phyloP scores from a whole-genome alignment of 805 yeast species.

The Candida quercuum region DNA sequence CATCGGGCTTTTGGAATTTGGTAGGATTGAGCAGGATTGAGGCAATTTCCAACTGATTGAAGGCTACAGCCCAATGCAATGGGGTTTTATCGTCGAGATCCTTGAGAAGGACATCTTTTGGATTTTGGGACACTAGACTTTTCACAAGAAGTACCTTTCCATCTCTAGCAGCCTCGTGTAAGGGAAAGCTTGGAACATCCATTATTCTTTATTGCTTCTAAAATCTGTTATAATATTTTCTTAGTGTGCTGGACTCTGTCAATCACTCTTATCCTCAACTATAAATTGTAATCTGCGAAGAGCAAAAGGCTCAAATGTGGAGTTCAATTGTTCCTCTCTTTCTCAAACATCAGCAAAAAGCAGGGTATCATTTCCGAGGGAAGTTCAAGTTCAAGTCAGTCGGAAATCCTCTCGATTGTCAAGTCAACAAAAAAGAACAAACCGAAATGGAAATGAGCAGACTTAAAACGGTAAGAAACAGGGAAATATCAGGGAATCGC shows the following conservation, averaged over 20 bases:
- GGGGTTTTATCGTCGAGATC: constrained; percentile 81
- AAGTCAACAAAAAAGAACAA: too few species aligned
- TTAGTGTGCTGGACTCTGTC: not conserved
- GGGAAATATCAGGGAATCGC: too few species aligned
- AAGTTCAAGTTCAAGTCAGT: too few species aligned
- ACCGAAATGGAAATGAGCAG: not conserved
- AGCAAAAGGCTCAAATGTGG: too few species aligned
- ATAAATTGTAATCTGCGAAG: too few species aligned
- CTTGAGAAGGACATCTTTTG: constrained; percentile 37
- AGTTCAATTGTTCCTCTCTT: too few species aligned
- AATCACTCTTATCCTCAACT: too few species aligned
- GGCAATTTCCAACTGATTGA: constrained; percentile 47
- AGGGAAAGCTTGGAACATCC: constrained; percentile 7
- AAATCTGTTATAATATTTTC: not conserved
- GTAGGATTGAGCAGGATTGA: constrained; percentile 36
- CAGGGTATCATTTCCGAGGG: too few species aligned
- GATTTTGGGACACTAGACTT: constrained; percentile 38
- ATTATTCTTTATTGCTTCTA: not conserved
- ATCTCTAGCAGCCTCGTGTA: constrained; percentile 66
- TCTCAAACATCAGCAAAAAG: too few species aligned
- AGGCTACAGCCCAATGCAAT: constrained; percentile 84
- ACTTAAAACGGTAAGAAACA: too few species aligned
- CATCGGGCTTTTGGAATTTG: constrained; percentile 14
- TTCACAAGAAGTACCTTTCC: constrained; percentile 48
- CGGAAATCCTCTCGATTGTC: not conserved